phyloP scores from a whole-genome alignment of 371 early-diverging fungal species.

The Smittium mucronatum region DNA sequence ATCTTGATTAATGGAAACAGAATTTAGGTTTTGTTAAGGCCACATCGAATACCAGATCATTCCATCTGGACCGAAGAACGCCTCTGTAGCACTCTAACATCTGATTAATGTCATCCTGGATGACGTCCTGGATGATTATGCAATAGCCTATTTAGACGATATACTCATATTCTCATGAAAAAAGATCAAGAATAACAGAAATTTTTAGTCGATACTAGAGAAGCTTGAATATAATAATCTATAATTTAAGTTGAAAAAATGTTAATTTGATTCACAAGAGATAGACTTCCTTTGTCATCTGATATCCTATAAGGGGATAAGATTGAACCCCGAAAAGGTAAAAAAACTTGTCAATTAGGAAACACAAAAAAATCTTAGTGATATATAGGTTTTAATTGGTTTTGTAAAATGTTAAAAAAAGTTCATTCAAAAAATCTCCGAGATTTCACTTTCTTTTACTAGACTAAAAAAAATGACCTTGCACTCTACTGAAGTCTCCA shows the following conservation, averaged over 20 bases:
- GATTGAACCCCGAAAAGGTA: background rate
- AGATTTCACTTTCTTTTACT: background rate
- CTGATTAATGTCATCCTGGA: conserved; percentile 3
- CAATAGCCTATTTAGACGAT: conserved; percentile 15
- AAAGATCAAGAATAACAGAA: conserved; percentile 12
- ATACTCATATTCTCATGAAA: conserved; percentile 12
- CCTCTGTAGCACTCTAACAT: conserved; percentile 27
- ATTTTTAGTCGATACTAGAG: conserved; percentile 20
- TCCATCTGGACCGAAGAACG: conserved; percentile 33
- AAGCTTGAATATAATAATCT: conserved; percentile 17
- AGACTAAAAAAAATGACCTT: background rate
- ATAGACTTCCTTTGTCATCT: conserved; percentile 36
- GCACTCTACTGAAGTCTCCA: background rate
- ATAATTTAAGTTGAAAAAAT: conserved; percentile 36
- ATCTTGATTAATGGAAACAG: conserved; percentile 31
- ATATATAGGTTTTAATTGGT: conserved; percentile 13
- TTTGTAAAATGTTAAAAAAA: conserved; percentile 11
- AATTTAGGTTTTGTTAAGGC: conserved; percentile 35
- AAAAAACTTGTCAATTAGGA: conserved; percentile 7
- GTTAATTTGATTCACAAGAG: conserved; percentile 27
- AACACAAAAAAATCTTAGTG: conserved; percentile 9
- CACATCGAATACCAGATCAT: conserved; percentile 35
- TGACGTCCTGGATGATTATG: conserved; percentile 5
- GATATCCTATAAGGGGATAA: conserved; percentile 14
- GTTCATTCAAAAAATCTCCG: background rate